These are phyloP conservation scores for Psidium friedrichsthalianum DNA, from an alignment of 345 rosid genomes.

Conservation along the genomic window DNA sequence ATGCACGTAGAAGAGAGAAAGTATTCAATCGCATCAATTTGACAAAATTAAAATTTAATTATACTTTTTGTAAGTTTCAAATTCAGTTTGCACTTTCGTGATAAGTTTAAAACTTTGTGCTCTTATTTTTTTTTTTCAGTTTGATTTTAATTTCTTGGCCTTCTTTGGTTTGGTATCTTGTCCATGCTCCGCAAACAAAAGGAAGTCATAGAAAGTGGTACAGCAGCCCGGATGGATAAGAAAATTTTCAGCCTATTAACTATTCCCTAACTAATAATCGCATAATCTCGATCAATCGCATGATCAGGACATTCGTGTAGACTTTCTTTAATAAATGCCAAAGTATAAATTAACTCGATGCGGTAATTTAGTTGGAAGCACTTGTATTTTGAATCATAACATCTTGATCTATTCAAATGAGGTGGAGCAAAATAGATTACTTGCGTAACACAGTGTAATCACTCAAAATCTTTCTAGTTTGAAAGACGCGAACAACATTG, in stretches of 20 bases:
- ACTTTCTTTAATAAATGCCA: background rate
- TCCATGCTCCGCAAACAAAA: background rate
- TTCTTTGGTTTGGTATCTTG: background rate
- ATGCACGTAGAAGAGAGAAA: too few species aligned
- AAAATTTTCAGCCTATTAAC: background rate
- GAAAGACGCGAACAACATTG: background rate
- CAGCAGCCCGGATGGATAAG: background rate
- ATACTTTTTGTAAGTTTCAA: too few species aligned
- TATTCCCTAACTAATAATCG: background rate
- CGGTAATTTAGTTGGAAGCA: background rate
- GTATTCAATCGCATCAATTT: too few species aligned
- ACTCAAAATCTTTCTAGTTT: background rate
- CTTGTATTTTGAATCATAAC: background rate
- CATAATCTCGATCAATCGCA: rapidly evolving
- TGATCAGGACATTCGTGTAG: rapidly evolving
- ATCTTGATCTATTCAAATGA: background rate
- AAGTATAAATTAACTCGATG: background rate
- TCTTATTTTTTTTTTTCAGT: background rate
- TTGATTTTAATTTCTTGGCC: background rate
- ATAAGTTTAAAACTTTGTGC: too few species aligned
- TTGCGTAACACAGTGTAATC: background rate
- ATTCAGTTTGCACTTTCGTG: too few species aligned
- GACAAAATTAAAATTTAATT: too few species aligned
- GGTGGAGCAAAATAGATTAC: background rate
- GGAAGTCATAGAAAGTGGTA: background rate